Base-by-base conservation (phyloP, 1,139 yeast species). In the Yamadazyma oceani region DNA sequence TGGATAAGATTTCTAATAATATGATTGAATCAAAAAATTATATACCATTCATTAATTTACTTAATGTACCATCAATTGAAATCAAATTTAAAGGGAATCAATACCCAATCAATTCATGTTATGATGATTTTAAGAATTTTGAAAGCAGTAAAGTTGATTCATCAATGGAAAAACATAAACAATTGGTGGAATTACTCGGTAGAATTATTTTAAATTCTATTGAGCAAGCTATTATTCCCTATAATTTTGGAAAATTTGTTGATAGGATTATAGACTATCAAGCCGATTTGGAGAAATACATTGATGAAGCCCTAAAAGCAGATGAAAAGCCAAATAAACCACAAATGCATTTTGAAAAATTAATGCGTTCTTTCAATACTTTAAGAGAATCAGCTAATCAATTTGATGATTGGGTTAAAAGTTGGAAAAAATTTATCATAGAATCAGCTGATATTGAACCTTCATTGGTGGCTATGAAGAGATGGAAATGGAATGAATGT, bases 401-500 rank as follows among this genome's bases (percentile, higher is more conserved):
- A 42, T 66, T 62, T 51, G 64, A 57, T 10, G 60, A 61, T 10
- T 83, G 85, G 80, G 55, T 57, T 14, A 53, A 58, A 11, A 75
- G 78, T 2, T 85, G 95, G 92, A 57, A 55, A 16, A 69, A 69
- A 12, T 66, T 51, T 38, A 49, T 70, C 12, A 35, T 37, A 8
- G 58, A 58, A 5, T 50, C 66, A 1, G 57, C 60, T 1, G 79
- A 75, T 1, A 54, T 75, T 6, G 95, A 87, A 53, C 90, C 95
- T 0, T 77, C 88, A 3, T 58, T 84, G 33, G 65, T 85, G 40
- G 75, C 90, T 0, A 74, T 81, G 42, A 80, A 78, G 48, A 71
- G 97, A 51, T 78, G 88, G 83, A 78, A 77, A 43, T 85, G 95
- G 88, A 90, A 90, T 60, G 73, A 80, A 22, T 78, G 79, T 44